Conservation (phyloP, 2,329 filamentous ascomycete species). For the Sarocladium brachiariae region DNA sequence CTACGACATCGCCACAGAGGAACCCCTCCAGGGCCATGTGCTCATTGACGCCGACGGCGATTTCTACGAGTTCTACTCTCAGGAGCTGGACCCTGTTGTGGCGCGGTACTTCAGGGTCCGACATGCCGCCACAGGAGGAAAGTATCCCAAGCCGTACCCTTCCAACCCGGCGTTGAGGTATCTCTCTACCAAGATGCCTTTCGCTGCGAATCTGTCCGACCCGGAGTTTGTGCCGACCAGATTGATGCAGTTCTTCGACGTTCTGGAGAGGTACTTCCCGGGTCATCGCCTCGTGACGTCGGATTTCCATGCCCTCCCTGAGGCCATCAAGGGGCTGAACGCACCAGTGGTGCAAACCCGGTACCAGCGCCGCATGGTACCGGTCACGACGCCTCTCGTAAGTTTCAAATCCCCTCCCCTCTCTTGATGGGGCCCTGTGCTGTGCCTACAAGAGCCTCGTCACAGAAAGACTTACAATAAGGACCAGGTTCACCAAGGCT, state of each 20-base stretch:
- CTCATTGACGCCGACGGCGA: conserved; percentile 80
- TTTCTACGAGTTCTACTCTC: conserved; percentile 90
- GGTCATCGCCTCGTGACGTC: conserved; percentile 81
- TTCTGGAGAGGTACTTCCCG: conserved; percentile 82
- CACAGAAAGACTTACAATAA: too few species aligned
- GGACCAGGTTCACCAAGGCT: conserved; percentile 98
- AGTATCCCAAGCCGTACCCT: conserved; percentile 56
- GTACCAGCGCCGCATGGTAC: conserved; percentile 78
- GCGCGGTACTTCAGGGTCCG: conserved; percentile 79
- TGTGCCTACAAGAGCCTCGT: too few species aligned
- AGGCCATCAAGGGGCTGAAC: conserved; percentile 78
- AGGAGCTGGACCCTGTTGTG: conserved; percentile 72
- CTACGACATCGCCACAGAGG: conserved; percentile 75
- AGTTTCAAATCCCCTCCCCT: conserved; percentile 32
- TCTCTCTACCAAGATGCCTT: conserved; percentile 58
- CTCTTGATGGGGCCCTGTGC: too few species aligned
- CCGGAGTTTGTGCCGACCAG: conserved; percentile 94
- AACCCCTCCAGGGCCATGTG: conserved; percentile 81
- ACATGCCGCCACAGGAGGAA: conserved; percentile 62
- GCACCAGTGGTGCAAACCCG: conserved; percentile 94
- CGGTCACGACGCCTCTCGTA: conserved; percentile 85
- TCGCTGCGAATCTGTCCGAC: conserved; percentile 66
- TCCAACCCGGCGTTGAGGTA: conserved; percentile 49
- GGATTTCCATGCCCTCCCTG: conserved; percentile 82
- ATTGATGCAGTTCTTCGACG: conserved; percentile 94